Conservation (phyloP, 129 eudicot genomes). For the Flaveria trinervia region DNA sequence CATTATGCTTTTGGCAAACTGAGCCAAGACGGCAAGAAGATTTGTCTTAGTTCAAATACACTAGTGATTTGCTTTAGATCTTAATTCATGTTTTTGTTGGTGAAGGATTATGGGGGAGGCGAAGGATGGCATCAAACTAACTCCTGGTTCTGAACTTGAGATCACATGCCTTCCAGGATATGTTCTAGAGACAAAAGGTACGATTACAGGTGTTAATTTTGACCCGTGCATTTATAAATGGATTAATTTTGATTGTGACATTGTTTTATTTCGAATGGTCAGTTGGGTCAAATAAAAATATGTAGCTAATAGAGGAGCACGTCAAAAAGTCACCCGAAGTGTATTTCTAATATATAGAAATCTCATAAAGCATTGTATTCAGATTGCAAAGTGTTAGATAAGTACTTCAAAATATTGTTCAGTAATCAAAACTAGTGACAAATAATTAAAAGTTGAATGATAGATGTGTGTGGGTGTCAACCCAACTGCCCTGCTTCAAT, state of each 20-base stretch:
- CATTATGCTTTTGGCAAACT: background rate
- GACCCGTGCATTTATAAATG: background rate
- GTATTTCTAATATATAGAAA: background rate
- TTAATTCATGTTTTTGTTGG: slow-evolving; percentile 9
- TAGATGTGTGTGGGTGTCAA: background rate
- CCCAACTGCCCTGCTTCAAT: background rate
- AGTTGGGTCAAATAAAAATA: slow-evolving; percentile 1
- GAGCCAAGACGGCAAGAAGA: slow-evolving; percentile 21
- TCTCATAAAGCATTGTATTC: background rate
- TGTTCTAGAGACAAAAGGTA: slow-evolving; percentile 74
- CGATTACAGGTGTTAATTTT: background rate
- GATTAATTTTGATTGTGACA: background rate
- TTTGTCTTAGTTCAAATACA: background rate
- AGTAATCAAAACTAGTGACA: background rate
- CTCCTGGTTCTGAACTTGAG: slow-evolving; percentile 63
- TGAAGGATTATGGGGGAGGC: slow-evolving; percentile 68
- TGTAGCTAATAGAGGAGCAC: background rate
- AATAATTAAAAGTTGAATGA: background rate
- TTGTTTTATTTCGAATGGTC: background rate
- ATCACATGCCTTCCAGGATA: slow-evolving; percentile 71
- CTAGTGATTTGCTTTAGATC: slow-evolving; percentile 5
- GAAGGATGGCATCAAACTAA: slow-evolving; percentile 62
- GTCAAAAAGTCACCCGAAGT: slow-evolving; percentile 3
- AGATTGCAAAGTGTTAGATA: background rate
- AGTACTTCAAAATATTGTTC: background rate